Conservation (phyloP, 2,329 filamentous ascomycete genomes). For the Colletotrichum echinochloae region DNA sequence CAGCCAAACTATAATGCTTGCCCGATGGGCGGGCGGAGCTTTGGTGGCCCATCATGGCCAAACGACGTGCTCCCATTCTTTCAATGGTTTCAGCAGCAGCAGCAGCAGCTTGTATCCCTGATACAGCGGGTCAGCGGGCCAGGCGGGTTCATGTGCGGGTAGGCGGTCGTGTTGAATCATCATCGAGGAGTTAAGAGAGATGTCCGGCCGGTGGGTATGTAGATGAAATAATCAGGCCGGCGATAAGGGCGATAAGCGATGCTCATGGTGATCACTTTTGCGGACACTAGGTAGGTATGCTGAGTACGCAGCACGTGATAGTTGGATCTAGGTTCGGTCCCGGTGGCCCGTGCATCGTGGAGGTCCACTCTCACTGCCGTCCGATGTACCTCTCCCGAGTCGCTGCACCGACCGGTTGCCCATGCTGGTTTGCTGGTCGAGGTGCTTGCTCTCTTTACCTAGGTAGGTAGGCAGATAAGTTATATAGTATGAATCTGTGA, state of each 20-base stretch:
- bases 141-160: background rate
- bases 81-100: background rate
- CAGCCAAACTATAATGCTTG: no score
- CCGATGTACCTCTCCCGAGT: slow-evolving; percentile 15
- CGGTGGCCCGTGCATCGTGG: background rate
- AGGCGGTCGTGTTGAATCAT: background rate
- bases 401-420: background rate
- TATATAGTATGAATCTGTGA: no score
- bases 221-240: slow-evolving; percentile 4
- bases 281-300: no score
- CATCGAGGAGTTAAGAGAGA: background rate
- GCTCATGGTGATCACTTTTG: no score
- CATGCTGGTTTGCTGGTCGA: slow-evolving; percentile 6
- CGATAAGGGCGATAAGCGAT: background rate
- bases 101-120: no score
- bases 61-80: background rate
- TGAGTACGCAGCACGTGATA: no score
- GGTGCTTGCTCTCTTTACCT: background rate
- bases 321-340: background rate
- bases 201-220: background rate
- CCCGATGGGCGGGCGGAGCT: no score
- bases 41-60: no score
- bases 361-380: slow-evolving; percentile 1
- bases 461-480: no score
- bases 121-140: no score